Conservation (phyloP, 371 early-diverging fungal species). For the Saksenaea oblongispora region DNA sequence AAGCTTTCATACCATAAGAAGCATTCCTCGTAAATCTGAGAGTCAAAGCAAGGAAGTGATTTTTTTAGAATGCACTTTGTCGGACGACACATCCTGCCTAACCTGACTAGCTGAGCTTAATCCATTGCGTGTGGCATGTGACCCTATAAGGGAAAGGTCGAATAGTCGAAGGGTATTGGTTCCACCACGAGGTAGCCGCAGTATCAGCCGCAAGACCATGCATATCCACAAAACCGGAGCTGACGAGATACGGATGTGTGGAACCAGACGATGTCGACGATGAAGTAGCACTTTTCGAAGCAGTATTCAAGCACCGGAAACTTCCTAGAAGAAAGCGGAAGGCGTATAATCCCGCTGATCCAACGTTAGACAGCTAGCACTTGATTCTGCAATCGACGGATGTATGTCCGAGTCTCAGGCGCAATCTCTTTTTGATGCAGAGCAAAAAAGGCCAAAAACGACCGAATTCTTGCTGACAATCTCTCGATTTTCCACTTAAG, state of each 20-base stretch:
- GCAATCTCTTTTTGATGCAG: no score
- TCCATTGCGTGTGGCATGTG: conserved; percentile 7
- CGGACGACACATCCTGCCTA: not conserved
- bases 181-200: conserved; percentile 16
- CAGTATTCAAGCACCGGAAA: conserved; percentile 4
- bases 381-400: no score
- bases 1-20: not conserved
- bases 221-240: conserved; percentile 17
- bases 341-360: not conserved
- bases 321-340: conserved; percentile 7
- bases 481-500: no score
- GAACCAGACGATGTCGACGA: not conserved
- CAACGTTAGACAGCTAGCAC: no score
- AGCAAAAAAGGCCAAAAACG: no score
- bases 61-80: not conserved
- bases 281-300: not conserved
- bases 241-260: conserved; percentile 1
- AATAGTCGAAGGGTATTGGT: conserved; percentile 14
- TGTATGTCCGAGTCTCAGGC: no score
- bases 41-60: not conserved
- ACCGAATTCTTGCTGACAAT: no score
- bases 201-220: conserved; percentile 17
- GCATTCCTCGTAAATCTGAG: not conserved
- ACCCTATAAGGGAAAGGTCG: conserved; percentile 16
- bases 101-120: not conserved